These are phyloP conservation scores for Fimicolochytrium jonesii DNA, from an alignment of 192 early-diverging fungal genomes.

Conservation along the genomic window DNA sequence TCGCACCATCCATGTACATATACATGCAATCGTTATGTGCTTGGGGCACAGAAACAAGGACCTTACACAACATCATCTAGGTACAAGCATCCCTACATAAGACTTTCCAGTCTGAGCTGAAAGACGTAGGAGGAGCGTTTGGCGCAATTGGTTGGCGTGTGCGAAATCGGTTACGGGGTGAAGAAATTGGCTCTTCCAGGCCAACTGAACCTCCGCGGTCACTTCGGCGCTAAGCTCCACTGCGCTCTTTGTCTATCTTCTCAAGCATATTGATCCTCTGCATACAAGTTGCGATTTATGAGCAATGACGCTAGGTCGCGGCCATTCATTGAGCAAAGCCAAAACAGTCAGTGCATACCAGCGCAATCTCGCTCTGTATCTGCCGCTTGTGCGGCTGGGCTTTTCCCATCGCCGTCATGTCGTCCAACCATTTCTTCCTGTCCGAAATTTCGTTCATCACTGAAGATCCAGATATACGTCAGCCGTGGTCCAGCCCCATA, in stretches of 20 bases:
- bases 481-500: neutral
- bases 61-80: too few relatives aligned
- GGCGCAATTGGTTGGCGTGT: too few relatives aligned
- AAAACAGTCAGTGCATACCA: constrained; percentile 17
- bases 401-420: constrained; percentile 46
- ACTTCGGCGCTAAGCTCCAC: too few relatives aligned
- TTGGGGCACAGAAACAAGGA: too few relatives aligned
- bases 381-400: constrained; percentile 34
- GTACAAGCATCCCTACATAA: too few relatives aligned
- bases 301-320: neutral
- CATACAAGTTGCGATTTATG: neutral
- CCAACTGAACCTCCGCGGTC: too few relatives aligned
- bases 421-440: constrained; percentile 46
- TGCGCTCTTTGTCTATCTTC: constrained; percentile 32
- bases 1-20: too few relatives aligned
- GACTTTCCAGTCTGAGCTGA: too few relatives aligned
- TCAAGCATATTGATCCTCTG: constrained; percentile 29
- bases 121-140: too few relatives aligned
- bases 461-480: neutral
- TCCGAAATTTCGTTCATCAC: constrained; percentile 46
- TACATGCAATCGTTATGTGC: too few relatives aligned
- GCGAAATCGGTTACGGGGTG: too few relatives aligned
- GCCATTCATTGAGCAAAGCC: neutral
- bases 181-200: too few relatives aligned
- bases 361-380: constrained; percentile 41